A percentile compares a stretch with the other conserved stretches of the same genome.
phyloP scores from a whole-genome alignment of 495 filamentous ascomycete species.

The Penicillium malachiteum region DNA sequence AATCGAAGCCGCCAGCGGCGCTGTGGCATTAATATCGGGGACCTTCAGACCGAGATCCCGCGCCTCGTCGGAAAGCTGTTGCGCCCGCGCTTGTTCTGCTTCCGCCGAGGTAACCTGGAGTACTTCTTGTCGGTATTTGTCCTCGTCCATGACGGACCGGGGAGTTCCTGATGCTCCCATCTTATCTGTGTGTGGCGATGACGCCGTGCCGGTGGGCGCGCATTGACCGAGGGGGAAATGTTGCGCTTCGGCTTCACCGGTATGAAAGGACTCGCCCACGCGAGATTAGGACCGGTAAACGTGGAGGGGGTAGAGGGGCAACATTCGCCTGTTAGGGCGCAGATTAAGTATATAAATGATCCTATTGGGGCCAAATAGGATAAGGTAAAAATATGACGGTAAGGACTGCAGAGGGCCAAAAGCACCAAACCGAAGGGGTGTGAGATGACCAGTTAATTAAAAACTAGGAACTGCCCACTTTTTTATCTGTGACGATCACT shows the following conservation, averaged over 20 bases:
- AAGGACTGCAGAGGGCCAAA: constrained; percentile 11
- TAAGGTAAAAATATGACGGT: constrained; percentile 6
- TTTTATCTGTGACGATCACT: neutral
- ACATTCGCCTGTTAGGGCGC: constrained; percentile 29
- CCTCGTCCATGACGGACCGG: constrained; percentile 29
- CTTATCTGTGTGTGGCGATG: constrained; percentile 15
- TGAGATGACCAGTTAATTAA: neutral
- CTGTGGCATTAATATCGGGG: constrained; percentile 37
- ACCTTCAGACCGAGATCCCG: constrained; percentile 39
- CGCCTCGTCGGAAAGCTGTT: constrained; percentile 40
- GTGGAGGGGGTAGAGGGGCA: constrained; percentile 33
- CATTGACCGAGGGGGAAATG: constrained; percentile 16
- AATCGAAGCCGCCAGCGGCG: constrained; percentile 41
- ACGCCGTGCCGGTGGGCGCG: constrained; percentile 29
- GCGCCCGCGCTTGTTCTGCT: constrained; percentile 36
- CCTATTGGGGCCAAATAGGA: constrained; percentile 10
- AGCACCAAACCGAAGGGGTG: neutral
- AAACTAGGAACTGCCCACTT: neutral
- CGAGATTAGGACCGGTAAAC: constrained; percentile 32
- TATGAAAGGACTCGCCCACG: constrained; percentile 36
- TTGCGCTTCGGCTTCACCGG: neutral
- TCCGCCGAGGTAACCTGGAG: constrained; percentile 36
- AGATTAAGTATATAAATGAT: constrained; percentile 1
- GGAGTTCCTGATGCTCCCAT: neutral
- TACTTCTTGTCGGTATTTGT: constrained; percentile 41